phyloP scores from a whole-genome alignment of 495 filamentous ascomycete species.

The Xanthoparmelia taractica region DNA sequence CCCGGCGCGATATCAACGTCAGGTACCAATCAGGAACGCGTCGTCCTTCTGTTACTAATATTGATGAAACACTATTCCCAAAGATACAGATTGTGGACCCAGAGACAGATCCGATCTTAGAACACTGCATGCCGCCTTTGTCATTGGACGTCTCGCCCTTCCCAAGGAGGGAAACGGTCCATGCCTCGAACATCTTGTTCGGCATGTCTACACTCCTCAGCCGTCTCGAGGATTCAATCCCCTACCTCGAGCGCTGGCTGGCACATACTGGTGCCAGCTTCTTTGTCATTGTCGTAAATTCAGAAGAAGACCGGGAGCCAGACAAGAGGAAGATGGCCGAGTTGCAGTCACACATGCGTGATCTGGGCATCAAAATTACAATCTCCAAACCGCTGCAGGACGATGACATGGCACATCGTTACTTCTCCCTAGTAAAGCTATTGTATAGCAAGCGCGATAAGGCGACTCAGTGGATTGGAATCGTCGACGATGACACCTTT shows the following conservation, averaged over 20 bases:
- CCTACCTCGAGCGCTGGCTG: constrained; percentile 55
- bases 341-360: constrained; percentile 36
- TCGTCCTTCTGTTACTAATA: constrained; percentile 27
- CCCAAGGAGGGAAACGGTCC: constrained; percentile 27
- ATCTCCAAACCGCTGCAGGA: constrained; percentile 44
- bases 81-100: constrained; percentile 15
- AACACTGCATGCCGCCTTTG: constrained; percentile 26
- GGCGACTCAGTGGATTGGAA: constrained; percentile 49
- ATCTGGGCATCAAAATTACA: constrained; percentile 43
- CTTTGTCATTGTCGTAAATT: constrained; percentile 45
- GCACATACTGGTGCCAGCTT: constrained; percentile 48
- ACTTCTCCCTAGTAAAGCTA: constrained; percentile 51
- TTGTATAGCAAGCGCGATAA: constrained; percentile 42
- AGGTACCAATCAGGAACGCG: neutral
- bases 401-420: constrained; percentile 41
- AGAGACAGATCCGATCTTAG: constrained; percentile 19
- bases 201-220: constrained; percentile 53
- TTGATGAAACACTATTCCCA: constrained; percentile 33
- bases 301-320: constrained; percentile 32
- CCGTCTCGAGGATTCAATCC: constrained; percentile 49
- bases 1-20: constrained; percentile 38
- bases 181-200: constrained; percentile 50
- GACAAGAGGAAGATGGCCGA: constrained; percentile 15
- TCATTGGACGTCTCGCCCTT: constrained; percentile 31
- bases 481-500: constrained; percentile 68